These are phyloP conservation scores for Monilinia fructicola DNA, from an alignment of 2,329 filamentous ascomycete genomes.

Conservation along the genomic window DNA sequence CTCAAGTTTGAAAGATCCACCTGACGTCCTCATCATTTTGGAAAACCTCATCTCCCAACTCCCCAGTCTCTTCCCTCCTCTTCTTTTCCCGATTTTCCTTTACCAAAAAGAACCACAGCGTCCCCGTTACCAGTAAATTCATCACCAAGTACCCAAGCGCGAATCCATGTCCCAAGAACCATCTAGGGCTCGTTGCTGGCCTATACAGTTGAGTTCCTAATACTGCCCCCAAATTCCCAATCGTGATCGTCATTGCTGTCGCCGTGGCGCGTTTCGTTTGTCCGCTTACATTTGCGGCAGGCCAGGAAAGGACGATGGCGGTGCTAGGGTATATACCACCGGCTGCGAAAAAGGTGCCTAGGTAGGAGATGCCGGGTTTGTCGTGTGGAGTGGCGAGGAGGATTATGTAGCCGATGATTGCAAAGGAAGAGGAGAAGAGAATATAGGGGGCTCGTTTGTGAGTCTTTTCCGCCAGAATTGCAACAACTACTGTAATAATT, in stretches of 20 bases:
- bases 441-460: conserved; percentile 63
- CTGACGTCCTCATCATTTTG: conserved; percentile 61
- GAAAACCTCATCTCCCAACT: conserved; percentile 53
- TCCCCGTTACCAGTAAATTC: conserved; percentile 54
- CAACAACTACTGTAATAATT: conserved; percentile 56
- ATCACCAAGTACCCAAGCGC: conserved; percentile 62
- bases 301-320: conserved; percentile 66
- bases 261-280: conserved; percentile 69
- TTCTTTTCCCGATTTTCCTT: conserved; percentile 58
- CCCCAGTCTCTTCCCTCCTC: conserved; percentile 46
- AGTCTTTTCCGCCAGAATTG: conserved; percentile 59
- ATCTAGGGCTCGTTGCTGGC: conserved; percentile 58
- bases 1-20: conserved; percentile 60
- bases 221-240: conserved; percentile 68
- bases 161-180: conserved; percentile 65
- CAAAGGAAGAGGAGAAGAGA: conserved; percentile 55
- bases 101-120: conserved; percentile 55
- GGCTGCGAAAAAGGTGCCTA: conserved; percentile 62
- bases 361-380: conserved; percentile 57
- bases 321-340: conserved; percentile 67
- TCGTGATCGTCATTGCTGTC: conserved; percentile 70
- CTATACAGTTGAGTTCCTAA: conserved; percentile 70
- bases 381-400: conserved; percentile 48
- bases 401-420: conserved; percentile 61
- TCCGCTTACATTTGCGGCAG: conserved; percentile 68